phyloP scores from a whole-genome alignment of 1,139 yeast species.

The Saccharomyces hybrid region DNA sequence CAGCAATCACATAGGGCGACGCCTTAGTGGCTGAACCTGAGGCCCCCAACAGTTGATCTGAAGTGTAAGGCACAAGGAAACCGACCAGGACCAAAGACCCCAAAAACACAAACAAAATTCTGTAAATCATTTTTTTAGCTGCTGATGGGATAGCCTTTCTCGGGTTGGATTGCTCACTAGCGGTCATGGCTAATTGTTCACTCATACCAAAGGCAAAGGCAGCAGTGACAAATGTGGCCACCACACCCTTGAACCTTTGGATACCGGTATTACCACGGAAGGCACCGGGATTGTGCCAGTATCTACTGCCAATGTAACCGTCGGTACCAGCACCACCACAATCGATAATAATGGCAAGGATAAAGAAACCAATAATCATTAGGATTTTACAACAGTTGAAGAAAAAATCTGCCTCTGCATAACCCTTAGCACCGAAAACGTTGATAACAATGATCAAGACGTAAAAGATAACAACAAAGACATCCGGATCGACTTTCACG shows the following conservation, averaged over 20 bases:
- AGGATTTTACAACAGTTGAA: conserved; percentile 52
- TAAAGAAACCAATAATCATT: conserved; percentile 60
- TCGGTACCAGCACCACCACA: conserved; percentile 65
- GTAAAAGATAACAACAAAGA: conserved; percentile 62
- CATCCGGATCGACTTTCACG: conserved; percentile 48
- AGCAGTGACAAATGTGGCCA: conserved; percentile 74
- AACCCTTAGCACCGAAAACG: conserved; percentile 64
- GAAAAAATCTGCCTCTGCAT: conserved; percentile 66
- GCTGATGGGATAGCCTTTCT: conserved; percentile 65
- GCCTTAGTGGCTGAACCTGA: conserved; percentile 41
- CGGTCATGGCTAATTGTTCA: conserved; percentile 78
- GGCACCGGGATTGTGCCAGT: conserved; percentile 62
- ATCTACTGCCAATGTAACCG: conserved; percentile 55
- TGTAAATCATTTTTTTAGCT: conserved; percentile 69
- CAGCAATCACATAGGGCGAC: conserved; percentile 74
- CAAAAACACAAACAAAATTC: conserved; percentile 57
- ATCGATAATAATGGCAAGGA: conserved; percentile 53
- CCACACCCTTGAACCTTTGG: conserved; percentile 63
- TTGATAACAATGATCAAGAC: conserved; percentile 48
- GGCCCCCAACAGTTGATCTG: conserved; percentile 43
- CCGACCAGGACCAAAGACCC: conserved; percentile 57
- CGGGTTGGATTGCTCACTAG: conserved; percentile 84
- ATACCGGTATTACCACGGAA: conserved; percentile 29
- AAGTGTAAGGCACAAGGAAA: conserved; percentile 56
- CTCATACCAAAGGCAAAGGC: conserved; percentile 86